A percentile compares a stretch with the other conserved stretches of the same genome.
These are phyloP conservation scores for Moesziomyces sp. DNA, from an alignment of 1,284 basidiomycete genomes.

Conservation along the genomic window DNA sequence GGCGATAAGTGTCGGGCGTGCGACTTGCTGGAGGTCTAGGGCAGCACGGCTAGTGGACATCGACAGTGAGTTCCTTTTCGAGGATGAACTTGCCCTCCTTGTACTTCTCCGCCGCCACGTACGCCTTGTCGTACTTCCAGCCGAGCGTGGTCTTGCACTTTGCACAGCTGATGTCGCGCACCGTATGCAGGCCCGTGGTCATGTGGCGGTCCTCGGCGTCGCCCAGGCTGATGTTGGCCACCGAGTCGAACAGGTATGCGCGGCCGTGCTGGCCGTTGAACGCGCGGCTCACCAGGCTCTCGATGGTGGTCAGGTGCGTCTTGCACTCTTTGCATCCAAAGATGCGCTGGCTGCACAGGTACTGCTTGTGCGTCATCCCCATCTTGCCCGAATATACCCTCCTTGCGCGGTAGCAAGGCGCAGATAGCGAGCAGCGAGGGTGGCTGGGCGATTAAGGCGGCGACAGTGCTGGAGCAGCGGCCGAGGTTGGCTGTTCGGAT, in stretches of 20 bases:
- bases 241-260: conserved; percentile 90
- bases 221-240: conserved; percentile 88
- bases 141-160: conserved; percentile 87
- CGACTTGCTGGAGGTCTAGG: too few relatives aligned
- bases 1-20: too few relatives aligned
- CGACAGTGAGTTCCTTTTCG: conserved; percentile 74
- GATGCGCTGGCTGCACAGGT: conserved; percentile 82
- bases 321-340: conserved; percentile 90
- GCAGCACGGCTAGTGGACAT: conserved; percentile 35
- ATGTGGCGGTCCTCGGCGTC: conserved; percentile 90
- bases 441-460: neutral
- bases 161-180: conserved; percentile 90
- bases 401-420: too few relatives aligned
- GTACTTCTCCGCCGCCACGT: conserved; percentile 89
- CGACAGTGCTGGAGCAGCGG: neutral
- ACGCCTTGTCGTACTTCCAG: conserved; percentile 98
- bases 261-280: conserved; percentile 86
- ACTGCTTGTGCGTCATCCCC: conserved; percentile 89
- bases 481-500: too few relatives aligned
- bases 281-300: conserved; percentile 83
- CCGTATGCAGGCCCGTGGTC: conserved; percentile 96
- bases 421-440: too few relatives aligned
- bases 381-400: conserved; percentile 69
- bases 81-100: conserved; percentile 99
- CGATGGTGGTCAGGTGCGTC: conserved; percentile 91